Base-by-base conservation (phyloP, 2,329 filamentous ascomycete species). In the Neofusicoccum cordaticola region DNA sequence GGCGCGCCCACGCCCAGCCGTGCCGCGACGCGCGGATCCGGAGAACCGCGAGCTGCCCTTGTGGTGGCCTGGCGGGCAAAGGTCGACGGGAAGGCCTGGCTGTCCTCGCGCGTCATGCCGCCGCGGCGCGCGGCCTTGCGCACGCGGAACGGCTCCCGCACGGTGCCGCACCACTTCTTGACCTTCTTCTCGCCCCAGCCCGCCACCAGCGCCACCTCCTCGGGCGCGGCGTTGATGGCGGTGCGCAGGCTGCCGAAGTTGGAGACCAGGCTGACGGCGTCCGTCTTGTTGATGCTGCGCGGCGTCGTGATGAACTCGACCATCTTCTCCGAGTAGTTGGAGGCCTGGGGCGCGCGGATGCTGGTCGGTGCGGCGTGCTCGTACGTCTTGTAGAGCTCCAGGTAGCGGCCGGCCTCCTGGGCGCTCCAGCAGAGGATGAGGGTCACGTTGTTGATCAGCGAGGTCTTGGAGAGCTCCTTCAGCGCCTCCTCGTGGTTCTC, bases 111-210 rank as follows among this genome's bases (percentile, higher is more conserved):
- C 56, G 56, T 60, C 56, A 60, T 47, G 56, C 27, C 56, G n/a
- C 77, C 80, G 44, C 82, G 75, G 68, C 80, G 91, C n/a, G 84
- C 86, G 1, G 90, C 86, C 71, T 89, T 90, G 70, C 88, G 87
- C 4, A 90, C 87, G 65, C 92, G 82, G 71, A 98, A 97, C 0
- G 92, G 92, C 77, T 96, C 93, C 66, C 92, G 86, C 1, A 97
- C 90, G 9, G 90, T 90, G 64, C 83, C 85, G 69, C 85, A 89
- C 94, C 94, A 98, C 65, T 88, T 86, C 77, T 90, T 90, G 22
- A 97, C 92, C 78, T 99, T 99, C 80, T 92, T 93, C 78, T 96
- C 92, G 39, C 95, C 95, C 93, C 93, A 99, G 0, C 95, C 95
- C 35, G 89, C 86, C n/a, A 99, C 87, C 67, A 91, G 81, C 13